Percentiles rank a stretch among this genome's conserved stretches.
Evolutionary conservation across 371 early-diverging fungal species (phyloP).

Genomic region (Apophysomyces elegans): DNA sequence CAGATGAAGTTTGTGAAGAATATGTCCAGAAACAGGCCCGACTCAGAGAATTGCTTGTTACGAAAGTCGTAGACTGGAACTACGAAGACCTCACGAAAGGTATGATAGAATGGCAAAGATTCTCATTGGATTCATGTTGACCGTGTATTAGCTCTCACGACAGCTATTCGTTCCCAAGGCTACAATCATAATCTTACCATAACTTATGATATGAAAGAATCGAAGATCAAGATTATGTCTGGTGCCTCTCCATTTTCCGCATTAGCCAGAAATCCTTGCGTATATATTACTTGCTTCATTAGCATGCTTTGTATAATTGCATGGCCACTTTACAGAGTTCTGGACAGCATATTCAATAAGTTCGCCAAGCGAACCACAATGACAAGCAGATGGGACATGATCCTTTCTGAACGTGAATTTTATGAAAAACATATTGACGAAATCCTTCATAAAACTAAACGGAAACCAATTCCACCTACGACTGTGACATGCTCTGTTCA

Average conservation of each 20-base stretch:
- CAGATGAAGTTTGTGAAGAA: slow-evolving; percentile 43
- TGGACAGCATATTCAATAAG: slow-evolving; percentile 11
- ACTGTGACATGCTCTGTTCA: too few species aligned
- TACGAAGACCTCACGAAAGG: slow-evolving; percentile 38
- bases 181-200: slow-evolving; percentile 41
- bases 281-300: slow-evolving; percentile 34
- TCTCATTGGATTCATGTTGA: background rate
- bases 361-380: slow-evolving; percentile 38
- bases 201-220: slow-evolving; percentile 34
- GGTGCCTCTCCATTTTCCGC: slow-evolving; percentile 24
- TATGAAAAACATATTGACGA: slow-evolving; percentile 37
- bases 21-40: slow-evolving; percentile 35
- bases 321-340: slow-evolving; percentile 28
- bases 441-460: slow-evolving; percentile 21
- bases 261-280: slow-evolving; percentile 24
- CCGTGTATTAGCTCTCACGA: slow-evolving; percentile 31
- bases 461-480: background rate
- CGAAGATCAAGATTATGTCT: slow-evolving; percentile 40
- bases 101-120: background rate
- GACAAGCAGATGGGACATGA: slow-evolving; percentile 49
- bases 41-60: slow-evolving; percentile 44
- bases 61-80: slow-evolving; percentile 49
- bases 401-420: slow-evolving; percentile 37
- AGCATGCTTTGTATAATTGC: slow-evolving; percentile 44
- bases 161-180: slow-evolving; percentile 44